A percentile compares a stretch with the other conserved stretches of the same genome.
Conservation (phyloP, 345 rosid genomes). For the Schrenkiella parvula region DNA sequence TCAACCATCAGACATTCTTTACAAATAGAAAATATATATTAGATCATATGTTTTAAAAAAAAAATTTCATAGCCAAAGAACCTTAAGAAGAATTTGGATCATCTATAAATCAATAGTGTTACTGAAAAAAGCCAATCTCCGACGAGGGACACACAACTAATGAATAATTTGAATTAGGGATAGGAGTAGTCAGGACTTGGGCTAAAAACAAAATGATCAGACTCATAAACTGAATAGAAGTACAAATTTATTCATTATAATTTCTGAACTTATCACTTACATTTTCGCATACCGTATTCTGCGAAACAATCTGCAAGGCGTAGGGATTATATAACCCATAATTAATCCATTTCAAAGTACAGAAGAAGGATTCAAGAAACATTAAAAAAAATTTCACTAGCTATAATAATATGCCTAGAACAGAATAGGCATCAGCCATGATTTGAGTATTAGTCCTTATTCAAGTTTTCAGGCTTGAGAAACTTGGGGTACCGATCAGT, state of each 20-base stretch:
- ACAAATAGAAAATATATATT: no score
- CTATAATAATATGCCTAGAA: slow-evolving; percentile 9
- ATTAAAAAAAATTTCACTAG: neutral
- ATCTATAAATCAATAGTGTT: neutral
- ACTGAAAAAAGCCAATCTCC: neutral
- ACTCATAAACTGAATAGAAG: neutral
- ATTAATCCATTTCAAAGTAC: neutral
- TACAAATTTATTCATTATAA: neutral
- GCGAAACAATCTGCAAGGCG: slow-evolving; percentile 9
- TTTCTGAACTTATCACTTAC: slow-evolving; percentile 5
- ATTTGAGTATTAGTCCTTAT: slow-evolving; percentile 37
- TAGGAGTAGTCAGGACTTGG: neutral
- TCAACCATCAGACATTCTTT: neutral
- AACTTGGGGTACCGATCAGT: slow-evolving; percentile 54
- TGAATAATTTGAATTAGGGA: neutral
- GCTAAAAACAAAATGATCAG: neutral
- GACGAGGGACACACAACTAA: neutral
- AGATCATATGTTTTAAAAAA: no score
- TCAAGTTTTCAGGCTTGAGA: slow-evolving; percentile 41
- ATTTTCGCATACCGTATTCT: neutral
- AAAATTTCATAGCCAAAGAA: neutral
- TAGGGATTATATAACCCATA: neutral
- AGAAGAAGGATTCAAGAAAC: neutral
- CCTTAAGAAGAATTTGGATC: neutral
- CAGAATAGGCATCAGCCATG: neutral